Evolutionary conservation across 169 alveolate genomes (phyloP).

Genomic region (Cryptosporidium viatorum): DNA sequence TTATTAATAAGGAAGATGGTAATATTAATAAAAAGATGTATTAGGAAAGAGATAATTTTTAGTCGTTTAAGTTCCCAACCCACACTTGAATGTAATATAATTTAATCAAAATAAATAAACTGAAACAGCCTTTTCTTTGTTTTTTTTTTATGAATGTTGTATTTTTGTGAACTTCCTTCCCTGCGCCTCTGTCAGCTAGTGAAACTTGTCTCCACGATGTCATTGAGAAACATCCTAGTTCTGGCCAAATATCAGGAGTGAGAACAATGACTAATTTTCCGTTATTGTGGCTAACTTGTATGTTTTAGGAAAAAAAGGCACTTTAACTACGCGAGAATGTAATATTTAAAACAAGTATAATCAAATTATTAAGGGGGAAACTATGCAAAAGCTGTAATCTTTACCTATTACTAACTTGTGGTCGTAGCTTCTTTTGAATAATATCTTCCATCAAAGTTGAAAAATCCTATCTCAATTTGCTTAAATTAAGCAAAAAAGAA

Average conservation of each 20-base stretch:
- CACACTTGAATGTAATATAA: background rate
- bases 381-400: background rate
- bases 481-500: background rate
- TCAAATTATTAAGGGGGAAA: slow-evolving; percentile 3
- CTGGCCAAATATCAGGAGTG: too few species aligned
- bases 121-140: too few species aligned
- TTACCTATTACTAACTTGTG: background rate
- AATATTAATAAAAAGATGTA: too few species aligned
- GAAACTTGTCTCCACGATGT: too few species aligned
- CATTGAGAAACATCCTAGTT: too few species aligned
- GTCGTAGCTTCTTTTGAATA: background rate
- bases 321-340: background rate
- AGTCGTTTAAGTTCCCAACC: background rate
- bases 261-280: too few species aligned
- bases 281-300: background rate
- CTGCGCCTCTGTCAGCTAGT: background rate
- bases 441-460: background rate
- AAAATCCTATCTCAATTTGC: background rate
- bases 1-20: background rate
- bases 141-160: background rate
- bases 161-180: too few species aligned
- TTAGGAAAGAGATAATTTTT: background rate
- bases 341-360: background rate
- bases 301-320: too few species aligned
- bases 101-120: background rate